Conservation (phyloP, 148 eudicot genomes). For the Salicornia ramosissima region DNA sequence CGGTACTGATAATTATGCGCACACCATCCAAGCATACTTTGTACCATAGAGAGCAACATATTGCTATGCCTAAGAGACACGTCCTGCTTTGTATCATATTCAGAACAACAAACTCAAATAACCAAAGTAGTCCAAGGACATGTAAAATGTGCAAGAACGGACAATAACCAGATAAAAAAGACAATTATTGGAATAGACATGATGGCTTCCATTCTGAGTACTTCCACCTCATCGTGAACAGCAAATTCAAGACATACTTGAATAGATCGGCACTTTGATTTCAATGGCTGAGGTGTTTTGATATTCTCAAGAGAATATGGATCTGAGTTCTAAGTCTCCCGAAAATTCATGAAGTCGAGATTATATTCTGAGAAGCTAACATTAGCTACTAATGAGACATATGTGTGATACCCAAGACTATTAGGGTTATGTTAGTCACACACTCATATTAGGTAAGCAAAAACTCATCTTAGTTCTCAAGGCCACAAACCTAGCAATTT, state of each 20-base stretch:
- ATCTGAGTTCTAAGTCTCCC: conserved; percentile 33
- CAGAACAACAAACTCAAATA: conserved; percentile 1
- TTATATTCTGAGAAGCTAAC: background rate
- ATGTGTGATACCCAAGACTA: background rate
- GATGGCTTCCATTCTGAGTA: conserved; percentile 75
- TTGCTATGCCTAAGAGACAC: background rate
- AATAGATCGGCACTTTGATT: conserved; percentile 62
- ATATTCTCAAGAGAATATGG: conserved; percentile 29
- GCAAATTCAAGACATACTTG: conserved; percentile 57
- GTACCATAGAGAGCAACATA: background rate
- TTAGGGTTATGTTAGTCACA: too few relatives aligned
- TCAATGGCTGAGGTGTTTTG: conserved; percentile 46
- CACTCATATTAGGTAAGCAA: too few relatives aligned
- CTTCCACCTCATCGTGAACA: conserved; percentile 60
- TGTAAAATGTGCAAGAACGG: conserved; percentile 43
- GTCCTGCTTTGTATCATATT: background rate
- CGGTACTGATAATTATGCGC: background rate
- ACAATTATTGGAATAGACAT: conserved; percentile 62
- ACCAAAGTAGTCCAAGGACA: conserved; percentile 47
- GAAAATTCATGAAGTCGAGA: conserved; percentile 3
- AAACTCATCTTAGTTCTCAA: too few relatives aligned
- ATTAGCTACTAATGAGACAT: background rate
- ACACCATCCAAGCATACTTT: conserved; percentile 1
- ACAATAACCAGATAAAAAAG: conserved; percentile 51
- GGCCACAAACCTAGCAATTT: too few relatives aligned